Base-by-base conservation (phyloP, 2,329 filamentous ascomycete genomes). In the Mariannaea elegans region DNA sequence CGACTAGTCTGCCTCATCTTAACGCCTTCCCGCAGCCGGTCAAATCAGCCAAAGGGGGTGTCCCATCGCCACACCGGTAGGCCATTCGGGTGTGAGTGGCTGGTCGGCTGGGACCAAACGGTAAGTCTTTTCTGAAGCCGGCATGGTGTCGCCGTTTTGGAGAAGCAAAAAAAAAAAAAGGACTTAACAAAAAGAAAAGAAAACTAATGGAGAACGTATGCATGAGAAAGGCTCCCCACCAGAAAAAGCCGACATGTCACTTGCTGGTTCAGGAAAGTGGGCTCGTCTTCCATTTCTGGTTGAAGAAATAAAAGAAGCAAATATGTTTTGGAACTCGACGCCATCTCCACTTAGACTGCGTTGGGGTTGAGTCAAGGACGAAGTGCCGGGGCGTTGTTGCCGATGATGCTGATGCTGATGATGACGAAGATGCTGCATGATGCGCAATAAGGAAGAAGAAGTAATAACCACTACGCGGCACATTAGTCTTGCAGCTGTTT, bases 1-100 rank as follows among this genome's bases (percentile, higher is more conserved):
- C 49, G 56, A 32, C 45, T 59, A 59, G 56, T 34, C 39, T 59
- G 56, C 56, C 41, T 59, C 56, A 50, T 54, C 45, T 53, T 42
- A 36, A 53, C 38, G 45, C 44, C 38, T 27, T 31, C 19, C 39
- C 31, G 38, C 45, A 42, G 38, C 42, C 42, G 29, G 42, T 53
- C 48, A 32, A 51, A 29, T 31, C 29, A 27, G 24, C 9, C 24
- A 48, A n/a, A 42, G 12, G 34, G 24, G 32, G 34, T 48, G 16
- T 23, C 27, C 42, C 36, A 19, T 29, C 44, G 36, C 56, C 49
- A 53, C 44, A 36, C 53, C 52, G 44, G 34, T 14, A 32, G 32
- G 18, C 13, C 24, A 48, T 48, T 13, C 21, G 44, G 32, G 23
- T 7, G 19, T 34, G 34, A 38, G 29, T 23, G 18, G 23, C 34